Percentiles rank a stretch among this genome's conserved stretches.
phyloP scores from a whole-genome alignment of 1,139 yeast genomes.

The Entelexis sorbosivorans region DNA sequence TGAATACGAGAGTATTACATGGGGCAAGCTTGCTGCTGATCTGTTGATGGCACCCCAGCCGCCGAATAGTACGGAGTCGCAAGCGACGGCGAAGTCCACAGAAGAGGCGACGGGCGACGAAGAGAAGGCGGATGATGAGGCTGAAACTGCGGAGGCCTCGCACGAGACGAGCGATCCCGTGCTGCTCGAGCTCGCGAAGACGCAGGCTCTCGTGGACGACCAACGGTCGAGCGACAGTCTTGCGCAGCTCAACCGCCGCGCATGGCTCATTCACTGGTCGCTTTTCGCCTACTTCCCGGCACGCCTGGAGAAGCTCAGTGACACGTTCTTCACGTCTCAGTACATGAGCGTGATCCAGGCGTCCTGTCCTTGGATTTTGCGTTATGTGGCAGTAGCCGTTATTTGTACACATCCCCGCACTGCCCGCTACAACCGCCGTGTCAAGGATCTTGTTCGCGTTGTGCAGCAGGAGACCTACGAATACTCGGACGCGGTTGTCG shows the following conservation, averaged over 20 bases:
- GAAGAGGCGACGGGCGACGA: conserved; percentile 4
- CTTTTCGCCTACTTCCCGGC: conserved; percentile 48
- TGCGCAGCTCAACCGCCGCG: conserved; percentile 47
- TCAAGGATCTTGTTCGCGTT: conserved; percentile 46
- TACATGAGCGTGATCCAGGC: conserved; percentile 56
- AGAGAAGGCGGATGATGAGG: conserved; percentile 1
- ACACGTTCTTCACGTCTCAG: conserved; percentile 46
- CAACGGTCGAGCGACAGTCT: conserved; percentile 44
- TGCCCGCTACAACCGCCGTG: conserved; percentile 36
- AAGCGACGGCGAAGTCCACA: neutral
- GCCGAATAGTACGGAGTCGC: neutral
- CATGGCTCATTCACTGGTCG: conserved; percentile 59
- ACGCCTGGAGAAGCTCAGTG: conserved; percentile 40
- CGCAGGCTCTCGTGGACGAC: conserved; percentile 45
- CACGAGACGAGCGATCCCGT: conserved; percentile 12
- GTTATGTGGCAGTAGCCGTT: conserved; percentile 51
- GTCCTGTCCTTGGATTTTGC: conserved; percentile 53
- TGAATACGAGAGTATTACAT: conserved; percentile 12
- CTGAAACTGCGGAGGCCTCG: neutral
- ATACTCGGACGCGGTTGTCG: conserved; percentile 50
- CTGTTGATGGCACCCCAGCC: conserved; percentile 37
- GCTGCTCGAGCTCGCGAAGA: conserved; percentile 11
- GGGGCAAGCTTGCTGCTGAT: conserved; percentile 39
- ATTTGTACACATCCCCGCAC: conserved; percentile 34
- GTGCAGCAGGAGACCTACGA: conserved; percentile 51